Evolutionary conservation across 2,329 filamentous ascomycete genomes (phyloP), one percentile per base, ranked within the genome.

Genomic region (Fulvia fulva): DNA sequence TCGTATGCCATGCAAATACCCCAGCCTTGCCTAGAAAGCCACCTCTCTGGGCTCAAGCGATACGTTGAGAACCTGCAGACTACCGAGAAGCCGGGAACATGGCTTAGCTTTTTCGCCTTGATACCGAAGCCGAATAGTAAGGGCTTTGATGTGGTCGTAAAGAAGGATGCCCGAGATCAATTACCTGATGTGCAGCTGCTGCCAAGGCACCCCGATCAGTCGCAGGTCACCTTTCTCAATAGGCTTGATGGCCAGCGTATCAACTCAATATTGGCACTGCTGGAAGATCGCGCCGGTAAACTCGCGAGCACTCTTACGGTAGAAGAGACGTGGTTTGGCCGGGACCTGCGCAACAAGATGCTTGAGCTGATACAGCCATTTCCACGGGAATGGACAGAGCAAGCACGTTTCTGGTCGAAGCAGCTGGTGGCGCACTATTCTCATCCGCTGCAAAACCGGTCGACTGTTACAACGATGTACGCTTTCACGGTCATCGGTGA

Each of bases 1-100:
- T 83, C 87, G 22, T 80, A 84, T 23, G 87, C 84, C 62, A 87
- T 96, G 80, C 89, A 93, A 68, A 86, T 95, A 56, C 81, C 86
- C 49, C 78, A 80, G 1, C 74, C 77, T 1, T 82, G 84, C n/a
- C 77, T 96, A 2, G 79, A 82, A 46, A 71, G 74, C 5, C 84
- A 86, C 56, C 76, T 96, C 12, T 75, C 78, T 9, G 80, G 81
- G 26, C 89, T 96, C 81, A 81, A 83, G 16, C 78, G 76, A 19
- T 89, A 85, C 70, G 78, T 77, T 1, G 75, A 75, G 57, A 78
- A 80, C 64, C 51, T 65, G 44, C 65, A 62, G 34, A 59, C 55
- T 7, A 69, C 73, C 21, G 71, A 77, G 14, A 78, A 78, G 63
- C 65, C 75, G 14, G 64, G 71, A 64, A 75, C 70, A 58, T 75